phyloP scores from a whole-genome alignment of 441 rosid genomes.

The Syzygium malaccense region DNA sequence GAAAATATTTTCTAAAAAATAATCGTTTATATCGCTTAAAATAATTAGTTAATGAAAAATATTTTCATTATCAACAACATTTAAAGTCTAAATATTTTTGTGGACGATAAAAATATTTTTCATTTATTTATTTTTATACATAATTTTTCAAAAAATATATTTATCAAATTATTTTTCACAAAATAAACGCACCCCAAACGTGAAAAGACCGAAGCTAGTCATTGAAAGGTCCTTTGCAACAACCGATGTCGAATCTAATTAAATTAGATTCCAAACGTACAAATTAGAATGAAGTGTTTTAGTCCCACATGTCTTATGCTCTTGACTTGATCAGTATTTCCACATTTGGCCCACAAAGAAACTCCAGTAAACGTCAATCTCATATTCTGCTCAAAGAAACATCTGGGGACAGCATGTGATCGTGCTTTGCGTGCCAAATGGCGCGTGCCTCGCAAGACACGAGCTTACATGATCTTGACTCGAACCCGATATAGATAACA shows the following conservation, averaged over 20 bases:
- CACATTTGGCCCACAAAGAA: neutral
- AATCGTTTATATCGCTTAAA: neutral
- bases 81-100: neutral
- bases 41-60: neutral
- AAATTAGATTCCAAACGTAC: too few species aligned
- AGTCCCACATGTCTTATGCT: neutral
- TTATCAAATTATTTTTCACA: too few species aligned
- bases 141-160: too few species aligned
- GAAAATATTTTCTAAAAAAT: accelerated
- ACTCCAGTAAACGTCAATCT: neutral
- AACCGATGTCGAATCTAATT: too few species aligned
- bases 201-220: too few species aligned
- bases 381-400: neutral
- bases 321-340: neutral
- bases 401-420: neutral
- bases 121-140: neutral
- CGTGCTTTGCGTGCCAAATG: neutral
- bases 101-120: neutral
- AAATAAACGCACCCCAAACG: too few species aligned
- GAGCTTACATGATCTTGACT: too few species aligned
- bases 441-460: too few species aligned
- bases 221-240: too few species aligned
- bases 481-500: too few species aligned
- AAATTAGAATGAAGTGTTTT: too few species aligned
- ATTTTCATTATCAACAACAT: neutral